Conservation (phyloP, 129 eudicot genomes). For the Erigeron canadensis region DNA sequence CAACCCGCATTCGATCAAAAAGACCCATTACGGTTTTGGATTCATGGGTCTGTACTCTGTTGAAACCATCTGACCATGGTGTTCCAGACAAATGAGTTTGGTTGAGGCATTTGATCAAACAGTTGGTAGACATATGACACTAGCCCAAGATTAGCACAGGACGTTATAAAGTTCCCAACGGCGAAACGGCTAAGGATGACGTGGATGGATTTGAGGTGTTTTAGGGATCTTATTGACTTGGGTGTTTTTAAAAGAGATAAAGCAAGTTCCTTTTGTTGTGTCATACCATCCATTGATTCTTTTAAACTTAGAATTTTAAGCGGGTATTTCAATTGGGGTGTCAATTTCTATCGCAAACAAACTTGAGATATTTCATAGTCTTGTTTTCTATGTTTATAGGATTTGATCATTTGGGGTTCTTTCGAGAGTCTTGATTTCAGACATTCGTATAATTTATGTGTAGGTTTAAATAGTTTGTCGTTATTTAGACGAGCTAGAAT, state of each 20-base stretch:
- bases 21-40: constrained; percentile 29
- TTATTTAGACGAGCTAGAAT: too few relatives aligned
- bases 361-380: too few relatives aligned
- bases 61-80: constrained; percentile 48
- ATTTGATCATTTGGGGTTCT: too few relatives aligned
- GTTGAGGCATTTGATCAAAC: constrained; percentile 39
- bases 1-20: constrained; percentile 37
- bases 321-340: not conserved
- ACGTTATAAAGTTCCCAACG: constrained; percentile 32
- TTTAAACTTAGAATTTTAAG: not conserved
- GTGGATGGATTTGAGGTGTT: constrained; percentile 31
- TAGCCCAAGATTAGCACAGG: constrained; percentile 49
- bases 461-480: too few relatives aligned
- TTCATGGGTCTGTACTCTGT: constrained; percentile 28
- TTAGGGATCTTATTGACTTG: constrained; percentile 27
- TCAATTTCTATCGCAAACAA: too few relatives aligned
- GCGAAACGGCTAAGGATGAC: constrained; percentile 36
- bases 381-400: too few relatives aligned
- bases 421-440: too few relatives aligned
- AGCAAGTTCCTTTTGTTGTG: constrained; percentile 30
- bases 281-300: constrained; percentile 25
- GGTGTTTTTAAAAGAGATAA: constrained; percentile 29
- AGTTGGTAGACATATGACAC: constrained; percentile 36
- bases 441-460: too few relatives aligned
- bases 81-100: constrained; percentile 48